Conservation (phyloP, 2,329 filamentous ascomycete genomes). For the Coniochaeta hoffmannii region DNA sequence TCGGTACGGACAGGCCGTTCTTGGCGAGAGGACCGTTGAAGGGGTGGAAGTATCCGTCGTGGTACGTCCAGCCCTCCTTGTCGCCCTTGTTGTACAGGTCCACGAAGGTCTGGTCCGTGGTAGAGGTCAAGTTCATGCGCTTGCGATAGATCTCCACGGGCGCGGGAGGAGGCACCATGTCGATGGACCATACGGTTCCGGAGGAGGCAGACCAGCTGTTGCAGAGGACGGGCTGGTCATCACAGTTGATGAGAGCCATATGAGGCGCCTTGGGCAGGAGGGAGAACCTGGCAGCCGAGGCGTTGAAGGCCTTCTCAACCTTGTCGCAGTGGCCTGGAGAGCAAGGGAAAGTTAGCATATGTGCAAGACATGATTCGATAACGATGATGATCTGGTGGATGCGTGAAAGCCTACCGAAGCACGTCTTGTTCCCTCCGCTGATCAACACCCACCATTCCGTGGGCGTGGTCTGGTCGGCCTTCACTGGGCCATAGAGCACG, state of each 20-base stretch:
- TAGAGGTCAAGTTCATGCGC: conserved; percentile 62
- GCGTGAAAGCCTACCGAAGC: conserved; percentile 50
- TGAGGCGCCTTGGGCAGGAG: conserved; percentile 54
- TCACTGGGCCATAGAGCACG: conserved; percentile 55
- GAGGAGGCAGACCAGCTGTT: conserved; percentile 62
- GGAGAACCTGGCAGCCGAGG: conserved; percentile 57
- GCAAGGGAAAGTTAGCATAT: conserved; percentile 8
- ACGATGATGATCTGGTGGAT: neutral
- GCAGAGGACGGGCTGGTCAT: conserved; percentile 66
- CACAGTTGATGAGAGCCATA: conserved; percentile 66
- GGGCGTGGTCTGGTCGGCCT: conserved; percentile 50
- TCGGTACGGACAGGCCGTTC: conserved; percentile 53
- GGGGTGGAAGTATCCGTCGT: conserved; percentile 67
- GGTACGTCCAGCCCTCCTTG: conserved; percentile 29
- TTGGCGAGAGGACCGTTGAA: conserved; percentile 62
- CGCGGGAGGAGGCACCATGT: conserved; percentile 57
- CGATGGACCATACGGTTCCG: conserved; percentile 60
- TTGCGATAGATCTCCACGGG: conserved; percentile 57
- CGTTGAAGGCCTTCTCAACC: conserved; percentile 59
- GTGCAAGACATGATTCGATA: neutral
- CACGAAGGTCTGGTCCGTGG: conserved; percentile 56
- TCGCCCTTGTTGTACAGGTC: conserved; percentile 46
- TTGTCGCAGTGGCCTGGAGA: conserved; percentile 53
- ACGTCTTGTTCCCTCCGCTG: conserved; percentile 72
- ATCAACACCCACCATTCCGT: conserved; percentile 73